Percentiles rank a stretch among this genome's conserved stretches.
Conservation (phyloP, 306 rosid genomes). For the Vigna trinervia region DNA sequence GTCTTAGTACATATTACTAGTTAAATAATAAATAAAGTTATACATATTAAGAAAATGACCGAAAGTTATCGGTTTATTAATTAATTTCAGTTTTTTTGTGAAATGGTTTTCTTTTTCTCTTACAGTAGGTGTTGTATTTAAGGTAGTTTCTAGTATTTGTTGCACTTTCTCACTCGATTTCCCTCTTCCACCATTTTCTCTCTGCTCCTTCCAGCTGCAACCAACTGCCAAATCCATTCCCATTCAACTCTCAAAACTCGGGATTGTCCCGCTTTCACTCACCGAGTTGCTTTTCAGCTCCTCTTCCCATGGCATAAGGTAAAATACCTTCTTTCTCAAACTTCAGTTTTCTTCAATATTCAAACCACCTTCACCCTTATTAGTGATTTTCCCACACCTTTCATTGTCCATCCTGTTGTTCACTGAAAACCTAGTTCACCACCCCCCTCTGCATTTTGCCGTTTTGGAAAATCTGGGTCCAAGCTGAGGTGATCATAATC, state of each 20-base stretch:
- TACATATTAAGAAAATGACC: no score
- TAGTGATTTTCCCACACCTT: slow-evolving; percentile 2
- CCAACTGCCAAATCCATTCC: slow-evolving; percentile 24
- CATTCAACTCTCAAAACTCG: slow-evolving; percentile 18
- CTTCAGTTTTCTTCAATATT: background rate
- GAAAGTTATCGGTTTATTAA: background rate
- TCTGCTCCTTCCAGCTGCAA: background rate
- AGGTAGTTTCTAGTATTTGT: background rate
- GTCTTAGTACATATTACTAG: no score
- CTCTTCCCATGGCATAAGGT: slow-evolving; percentile 40
- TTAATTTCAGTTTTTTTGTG: background rate
- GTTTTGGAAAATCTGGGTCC: slow-evolving; percentile 7
- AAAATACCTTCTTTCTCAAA: background rate
- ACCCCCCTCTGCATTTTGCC: background rate
- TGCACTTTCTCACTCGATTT: slow-evolving; percentile 19
- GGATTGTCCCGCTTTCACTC: slow-evolving; percentile 42
- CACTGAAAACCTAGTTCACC: slow-evolving; percentile 27
- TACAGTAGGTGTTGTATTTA: slow-evolving; percentile 24
- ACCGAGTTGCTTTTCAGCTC: slow-evolving; percentile 40
- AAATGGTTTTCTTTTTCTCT: background rate
- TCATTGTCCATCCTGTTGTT: slow-evolving; percentile 8
- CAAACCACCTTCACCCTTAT: background rate
- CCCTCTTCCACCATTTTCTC: background rate
- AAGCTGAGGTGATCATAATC: slow-evolving; percentile 22
- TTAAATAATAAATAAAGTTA: no score